A percentile compares a stretch with the other conserved stretches of the same genome.
Evolutionary conservation across 306 rosid species (phyloP).

Genomic region (Glycyrrhiza uralensis): DNA sequence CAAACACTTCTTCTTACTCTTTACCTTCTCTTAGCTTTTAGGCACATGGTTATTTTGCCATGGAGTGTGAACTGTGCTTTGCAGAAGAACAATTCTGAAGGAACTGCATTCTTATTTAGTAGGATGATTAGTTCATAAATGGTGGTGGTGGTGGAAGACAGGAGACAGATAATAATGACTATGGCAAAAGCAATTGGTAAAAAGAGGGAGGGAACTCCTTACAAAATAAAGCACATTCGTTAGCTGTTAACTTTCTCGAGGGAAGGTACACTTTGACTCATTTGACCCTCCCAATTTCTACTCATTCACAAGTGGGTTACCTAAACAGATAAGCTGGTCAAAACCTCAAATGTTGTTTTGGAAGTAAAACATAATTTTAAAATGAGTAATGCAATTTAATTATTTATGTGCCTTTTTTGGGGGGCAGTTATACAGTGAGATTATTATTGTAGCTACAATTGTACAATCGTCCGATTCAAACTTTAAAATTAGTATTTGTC

Average conservation of each 20-base stretch:
- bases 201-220: slow-evolving; percentile 73
- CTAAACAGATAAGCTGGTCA: slow-evolving; percentile 6
- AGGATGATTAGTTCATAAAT: slow-evolving; percentile 1
- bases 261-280: slow-evolving; percentile 32
- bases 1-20: background rate
- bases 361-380: background rate
- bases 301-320: background rate
- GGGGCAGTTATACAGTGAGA: background rate
- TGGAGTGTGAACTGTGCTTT: slow-evolving; percentile 9
- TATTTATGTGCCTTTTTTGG: background rate
- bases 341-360: background rate
- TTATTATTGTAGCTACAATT: background rate
- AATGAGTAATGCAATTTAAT: background rate
- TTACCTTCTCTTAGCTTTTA: background rate
- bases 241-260: slow-evolving; percentile 50
- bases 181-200: slow-evolving; percentile 58
- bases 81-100: slow-evolving; percentile 31
- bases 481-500: slow-evolving; percentile 10
- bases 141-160: slow-evolving; percentile 51
- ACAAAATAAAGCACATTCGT: slow-evolving; percentile 70
- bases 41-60: slow-evolving; percentile 2
- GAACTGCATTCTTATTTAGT: slow-evolving; percentile 16
- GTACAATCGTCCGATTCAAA: background rate
- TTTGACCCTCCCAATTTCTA: slow-evolving; percentile 37
- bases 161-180: slow-evolving; percentile 50